A percentile compares a stretch with the other conserved stretches of the same genome.
phyloP scores from a whole-genome alignment of 768 basidiomycete species.

The Boletus rubropictus region DNA sequence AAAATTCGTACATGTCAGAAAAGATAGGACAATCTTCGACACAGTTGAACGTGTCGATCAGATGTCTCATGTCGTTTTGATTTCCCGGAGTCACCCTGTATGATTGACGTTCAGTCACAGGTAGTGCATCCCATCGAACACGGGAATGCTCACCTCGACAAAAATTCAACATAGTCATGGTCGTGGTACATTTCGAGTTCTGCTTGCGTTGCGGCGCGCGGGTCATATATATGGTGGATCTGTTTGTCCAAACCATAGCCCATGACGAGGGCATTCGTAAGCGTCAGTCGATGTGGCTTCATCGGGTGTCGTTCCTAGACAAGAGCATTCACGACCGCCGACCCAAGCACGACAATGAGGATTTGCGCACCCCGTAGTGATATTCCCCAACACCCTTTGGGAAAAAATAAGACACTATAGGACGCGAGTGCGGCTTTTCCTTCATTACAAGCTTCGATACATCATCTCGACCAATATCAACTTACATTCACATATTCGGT shows the following conservation, averaged over 20 bases:
- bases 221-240: conserved; percentile 88
- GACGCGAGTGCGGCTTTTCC: conserved; percentile 38
- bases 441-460: conserved; percentile 17
- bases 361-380: conserved; percentile 82
- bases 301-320: conserved; percentile 93
- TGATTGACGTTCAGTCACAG: neutral
- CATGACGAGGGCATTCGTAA: conserved; percentile 93
- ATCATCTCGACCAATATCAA: conserved; percentile 5
- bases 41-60: conserved; percentile 87
- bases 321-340: conserved; percentile 2
- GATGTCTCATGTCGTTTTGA: conserved; percentile 60
- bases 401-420: conserved; percentile 94
- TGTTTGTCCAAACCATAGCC: conserved; percentile 95
- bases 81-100: conserved; percentile 57
- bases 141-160: conserved; percentile 61
- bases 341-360: neutral
- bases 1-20: conserved; percentile 90
- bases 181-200: conserved; percentile 93
- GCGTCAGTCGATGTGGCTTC: conserved; percentile 94
- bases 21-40: conserved; percentile 98
- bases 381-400: conserved; percentile 91
- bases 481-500: conserved; percentile 74
- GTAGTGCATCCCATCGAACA: neutral
- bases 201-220: conserved; percentile 79
- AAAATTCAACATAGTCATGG: conserved; percentile 90